phyloP scores from a whole-genome alignment of 345 rosid species.

The Eucalyptus camaldulensis region DNA sequence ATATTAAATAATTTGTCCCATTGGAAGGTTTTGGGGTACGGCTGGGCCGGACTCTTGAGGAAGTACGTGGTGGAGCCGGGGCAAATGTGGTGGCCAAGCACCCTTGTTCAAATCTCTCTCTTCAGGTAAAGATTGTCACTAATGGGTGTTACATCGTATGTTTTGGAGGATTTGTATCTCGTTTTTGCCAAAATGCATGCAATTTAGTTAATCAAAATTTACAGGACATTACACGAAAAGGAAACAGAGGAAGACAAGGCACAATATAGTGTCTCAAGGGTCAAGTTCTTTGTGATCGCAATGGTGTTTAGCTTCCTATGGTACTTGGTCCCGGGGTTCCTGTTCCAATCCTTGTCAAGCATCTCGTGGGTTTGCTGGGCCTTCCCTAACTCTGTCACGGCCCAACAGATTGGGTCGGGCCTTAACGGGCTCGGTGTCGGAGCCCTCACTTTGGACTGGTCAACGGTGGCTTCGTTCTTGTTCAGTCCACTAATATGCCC shows the following conservation, averaged over 20 bases:
- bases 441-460: not conserved
- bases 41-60: constrained; percentile 4
- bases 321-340: not conserved
- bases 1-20: not conserved
- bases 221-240: constrained; percentile 1
- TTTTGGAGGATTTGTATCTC: not conserved
- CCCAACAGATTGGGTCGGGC: not conserved
- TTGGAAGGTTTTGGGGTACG: constrained; percentile 1
- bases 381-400: not conserved
- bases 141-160: not conserved
- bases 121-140: not conserved
- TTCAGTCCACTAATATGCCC: not conserved
- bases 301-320: not conserved
- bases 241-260: not conserved
- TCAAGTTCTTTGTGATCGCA: not conserved
- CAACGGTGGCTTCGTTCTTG: constrained; percentile 1
- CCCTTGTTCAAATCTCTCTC: constrained; percentile 3
- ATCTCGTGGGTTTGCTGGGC: not conserved
- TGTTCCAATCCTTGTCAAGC: not conserved
- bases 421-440: not conserved
- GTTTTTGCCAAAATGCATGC: not conserved
- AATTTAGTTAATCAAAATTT: not conserved
- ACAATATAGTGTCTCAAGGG: not conserved
- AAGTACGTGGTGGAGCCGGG: constrained; percentile 2
- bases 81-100: constrained; percentile 6